Evolutionary conservation across 108 stramenopile genomes (phyloP).

Genomic region (Stephanodiscus minutulus): DNA sequence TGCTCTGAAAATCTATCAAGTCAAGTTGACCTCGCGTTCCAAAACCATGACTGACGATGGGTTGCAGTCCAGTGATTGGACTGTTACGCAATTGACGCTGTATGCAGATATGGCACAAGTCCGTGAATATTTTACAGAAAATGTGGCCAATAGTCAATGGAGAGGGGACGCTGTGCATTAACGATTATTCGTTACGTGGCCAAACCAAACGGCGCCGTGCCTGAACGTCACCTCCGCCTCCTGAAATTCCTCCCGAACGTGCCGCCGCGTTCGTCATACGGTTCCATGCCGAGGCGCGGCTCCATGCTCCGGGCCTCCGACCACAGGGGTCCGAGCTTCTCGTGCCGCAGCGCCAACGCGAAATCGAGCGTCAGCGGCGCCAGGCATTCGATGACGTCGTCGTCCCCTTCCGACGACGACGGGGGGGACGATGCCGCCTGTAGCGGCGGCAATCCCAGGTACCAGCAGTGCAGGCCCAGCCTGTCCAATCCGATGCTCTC

Average conservation of each 20-base stretch:
- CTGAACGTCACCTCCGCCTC: background rate
- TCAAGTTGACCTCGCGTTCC: too few relatives aligned
- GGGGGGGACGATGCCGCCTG: background rate
- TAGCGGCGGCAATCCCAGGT: constrained; percentile 48
- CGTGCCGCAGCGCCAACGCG: constrained; percentile 17
- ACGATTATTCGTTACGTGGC: too few relatives aligned
- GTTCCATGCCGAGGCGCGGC: constrained; percentile 43
- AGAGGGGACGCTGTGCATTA: too few relatives aligned
- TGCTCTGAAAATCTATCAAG: too few relatives aligned
- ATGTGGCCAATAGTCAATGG: too few relatives aligned
- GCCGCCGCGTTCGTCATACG: constrained; percentile 58
- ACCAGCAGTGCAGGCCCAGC: constrained; percentile 70
- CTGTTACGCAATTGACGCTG: too few relatives aligned
- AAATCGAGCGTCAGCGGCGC: constrained; percentile 58
- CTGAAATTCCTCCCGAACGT: constrained; percentile 55
- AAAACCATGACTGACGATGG: too few relatives aligned
- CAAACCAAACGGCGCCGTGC: too few relatives aligned
- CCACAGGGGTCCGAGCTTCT: constrained; percentile 46
- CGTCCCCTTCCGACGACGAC: constrained; percentile 5
- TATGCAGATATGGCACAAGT: too few relatives aligned
- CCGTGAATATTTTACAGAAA: too few relatives aligned
- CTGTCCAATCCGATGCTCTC: constrained; percentile 53
- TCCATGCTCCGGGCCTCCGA: constrained; percentile 32
- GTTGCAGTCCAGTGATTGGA: too few relatives aligned
- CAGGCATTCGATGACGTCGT: constrained; percentile 33